Evolutionary conservation across 768 basidiomycete genomes (phyloP).

Genomic region (Termitomyces sp.): DNA sequence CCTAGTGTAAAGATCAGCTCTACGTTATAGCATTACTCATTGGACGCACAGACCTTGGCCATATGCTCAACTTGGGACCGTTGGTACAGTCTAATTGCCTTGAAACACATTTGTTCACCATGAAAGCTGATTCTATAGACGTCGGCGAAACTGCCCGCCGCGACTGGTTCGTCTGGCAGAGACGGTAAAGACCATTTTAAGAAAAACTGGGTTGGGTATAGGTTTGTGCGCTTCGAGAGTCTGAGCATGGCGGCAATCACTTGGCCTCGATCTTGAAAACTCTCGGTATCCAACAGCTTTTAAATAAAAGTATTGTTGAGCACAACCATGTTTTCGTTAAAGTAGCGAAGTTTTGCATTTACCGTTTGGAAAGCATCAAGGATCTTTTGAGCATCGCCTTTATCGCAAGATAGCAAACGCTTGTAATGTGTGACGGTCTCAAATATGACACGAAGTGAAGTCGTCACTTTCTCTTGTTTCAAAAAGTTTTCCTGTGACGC

Average conservation of each 20-base stretch:
- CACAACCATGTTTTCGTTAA: too few relatives aligned
- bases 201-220: constrained; percentile 3
- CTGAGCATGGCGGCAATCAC: constrained; percentile 7
- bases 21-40: neutral
- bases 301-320: neutral
- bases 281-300: constrained; percentile 3
- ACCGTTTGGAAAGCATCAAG: constrained; percentile 4
- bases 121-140: neutral
- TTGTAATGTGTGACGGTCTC: neutral
- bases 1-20: neutral
- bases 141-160: neutral
- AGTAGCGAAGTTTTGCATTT: neutral
- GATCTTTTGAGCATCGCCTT: neutral
- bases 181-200: neutral
- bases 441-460: neutral
- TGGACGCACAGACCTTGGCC: neutral
- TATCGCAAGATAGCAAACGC: neutral
- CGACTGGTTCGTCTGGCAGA: neutral
- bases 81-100: neutral
- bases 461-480: neutral
- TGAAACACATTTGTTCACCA: neutral
- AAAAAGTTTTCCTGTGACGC: neutral
- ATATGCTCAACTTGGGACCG: neutral
- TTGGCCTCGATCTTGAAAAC: neutral
- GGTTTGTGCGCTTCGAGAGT: neutral